Evolutionary conservation across 148 eudicot genomes (phyloP), one percentile per base, ranked within the genome.

Genomic region (Nyssa sinensis): DNA sequence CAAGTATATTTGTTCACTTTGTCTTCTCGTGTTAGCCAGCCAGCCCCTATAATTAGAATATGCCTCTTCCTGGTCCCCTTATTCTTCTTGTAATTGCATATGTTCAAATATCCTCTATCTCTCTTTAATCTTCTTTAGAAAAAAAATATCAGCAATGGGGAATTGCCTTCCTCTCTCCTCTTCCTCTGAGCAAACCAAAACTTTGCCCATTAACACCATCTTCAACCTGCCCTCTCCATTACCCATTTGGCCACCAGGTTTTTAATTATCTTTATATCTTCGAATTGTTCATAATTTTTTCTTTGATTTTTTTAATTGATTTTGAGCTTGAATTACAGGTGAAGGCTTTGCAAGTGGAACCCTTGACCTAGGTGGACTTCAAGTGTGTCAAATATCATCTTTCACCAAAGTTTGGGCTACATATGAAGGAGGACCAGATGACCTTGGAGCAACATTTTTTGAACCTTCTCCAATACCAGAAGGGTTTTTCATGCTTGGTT

Each of bases 231-330:
- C 81, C 6, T 78, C 84, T 73, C 73, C 84, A 66, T 33, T 66
- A 30, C 78, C 84, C 1, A 13, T 76, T 55, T 78, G 81, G 84
- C 78, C 84, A 64, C 68, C 71, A 81, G 84, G 84, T 81, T 61
- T 6, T 9, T 39, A 19, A 35, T 30, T 71, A 14, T 60, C 24
- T 8, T 72, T 47, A 30, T 44, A 32, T 14, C 44, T 17, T 30
- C 14, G 16, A 9, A 21, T 14, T 16, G 30, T 29, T 31, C 66
- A 29, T 30, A 31, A 6, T 11, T 31, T 55, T 2, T 51, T 6
- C 2, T 23, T 31, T 11, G 1, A 0, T 0, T 23, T 24, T 71
- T 44, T 59, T 10, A 16, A 13, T 14, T 67, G 7, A 34, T 39
- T 39, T 7, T 24, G 32, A 3, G 66, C 35, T 28, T 49, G 29